Evolutionary conservation across 2,329 filamentous ascomycete genomes (phyloP).

Genomic region (Penicillium verrucosum): DNA sequence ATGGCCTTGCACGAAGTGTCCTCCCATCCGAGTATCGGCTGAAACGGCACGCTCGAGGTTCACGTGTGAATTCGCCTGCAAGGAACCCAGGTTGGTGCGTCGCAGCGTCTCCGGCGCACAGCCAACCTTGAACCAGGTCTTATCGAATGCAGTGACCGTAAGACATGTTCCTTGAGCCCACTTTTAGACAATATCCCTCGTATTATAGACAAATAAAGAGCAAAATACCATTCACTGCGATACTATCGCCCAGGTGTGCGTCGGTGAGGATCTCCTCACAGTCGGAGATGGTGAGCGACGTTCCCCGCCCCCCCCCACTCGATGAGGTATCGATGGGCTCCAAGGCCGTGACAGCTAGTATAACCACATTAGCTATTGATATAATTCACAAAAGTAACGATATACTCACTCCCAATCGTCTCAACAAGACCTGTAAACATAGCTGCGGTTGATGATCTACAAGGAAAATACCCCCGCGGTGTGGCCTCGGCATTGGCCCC

Average conservation of each 20-base stretch:
- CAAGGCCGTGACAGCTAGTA: constrained; percentile 74
- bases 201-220: background rate
- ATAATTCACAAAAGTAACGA: background rate
- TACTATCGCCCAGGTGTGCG: constrained; percentile 85
- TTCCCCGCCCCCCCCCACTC: constrained; percentile 72
- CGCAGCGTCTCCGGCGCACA: constrained; percentile 94
- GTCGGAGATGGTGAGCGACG: constrained; percentile 81
- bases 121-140: constrained; percentile 76
- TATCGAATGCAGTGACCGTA: constrained; percentile 73
- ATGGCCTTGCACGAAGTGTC: constrained; percentile 96
- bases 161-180: constrained; percentile 66
- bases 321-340: constrained; percentile 72
- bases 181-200: background rate
- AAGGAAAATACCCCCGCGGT: constrained; percentile 11
- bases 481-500: constrained; percentile 21
- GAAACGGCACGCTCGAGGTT: constrained; percentile 94
- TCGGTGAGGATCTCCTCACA: constrained; percentile 75
- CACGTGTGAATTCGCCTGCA: constrained; percentile 65
- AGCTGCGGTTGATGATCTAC: constrained; percentile 25
- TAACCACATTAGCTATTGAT: constrained; percentile 25
- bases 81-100: constrained; percentile 83
- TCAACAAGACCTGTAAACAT: constrained; percentile 98
- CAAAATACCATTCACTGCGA: constrained; percentile 75
- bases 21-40: constrained; percentile 90
- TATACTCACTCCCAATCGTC: constrained; percentile 78